Base-by-base conservation (phyloP, 768 basidiomycete genomes). In the Flagelloscypha sp. region DNA sequence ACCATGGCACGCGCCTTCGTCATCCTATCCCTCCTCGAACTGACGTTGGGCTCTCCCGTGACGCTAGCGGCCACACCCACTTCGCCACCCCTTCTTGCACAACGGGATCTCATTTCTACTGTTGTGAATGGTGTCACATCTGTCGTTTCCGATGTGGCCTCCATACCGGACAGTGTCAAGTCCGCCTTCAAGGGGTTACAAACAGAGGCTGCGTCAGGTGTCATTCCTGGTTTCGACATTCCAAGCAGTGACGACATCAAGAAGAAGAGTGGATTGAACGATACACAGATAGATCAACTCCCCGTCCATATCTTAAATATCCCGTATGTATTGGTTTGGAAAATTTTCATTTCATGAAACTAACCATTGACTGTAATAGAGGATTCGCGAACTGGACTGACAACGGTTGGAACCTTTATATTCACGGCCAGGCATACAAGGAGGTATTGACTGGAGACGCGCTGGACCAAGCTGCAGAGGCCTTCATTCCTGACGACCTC, bases 311-410 rank as follows among this genome's bases (percentile, higher is more conserved):
- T 43, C 21, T 24, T 43, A 3, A 43, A 43, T 36, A 36, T 43
- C 22, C 42, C 42, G 50, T 52, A 19, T 39, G 48, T 48, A 32
- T 13, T 41, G 17, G 27, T 27, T 31, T 41, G 23, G n/a, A n/a
- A n/a, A n/a, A n/a, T 28, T 43, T 36, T 41, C 44, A 16, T 36
- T 21, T 28, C 21, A 20, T 24, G 12, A 12, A 15, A 16, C 30
- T 30, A 21, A 22, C 23, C 36, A 35, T 21, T 7, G 15, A 12
- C 36, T 7, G 19, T 12, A 23, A 16, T 20, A 40, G 38, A 34
- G 23, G 23, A 17, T 43, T 33, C 12, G 42, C 38, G 5, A 40
- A 40, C 13, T 43, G 42, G 42, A 43, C 42, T 21, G 15, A 9
- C 22, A 24, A 40, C 29, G 42, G 42, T 19, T 43, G 38, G 42